Evolutionary conservation across 257 asterid species (phyloP), one percentile per base, ranked within the genome.

Genomic region (Gentiana macrophylla): DNA sequence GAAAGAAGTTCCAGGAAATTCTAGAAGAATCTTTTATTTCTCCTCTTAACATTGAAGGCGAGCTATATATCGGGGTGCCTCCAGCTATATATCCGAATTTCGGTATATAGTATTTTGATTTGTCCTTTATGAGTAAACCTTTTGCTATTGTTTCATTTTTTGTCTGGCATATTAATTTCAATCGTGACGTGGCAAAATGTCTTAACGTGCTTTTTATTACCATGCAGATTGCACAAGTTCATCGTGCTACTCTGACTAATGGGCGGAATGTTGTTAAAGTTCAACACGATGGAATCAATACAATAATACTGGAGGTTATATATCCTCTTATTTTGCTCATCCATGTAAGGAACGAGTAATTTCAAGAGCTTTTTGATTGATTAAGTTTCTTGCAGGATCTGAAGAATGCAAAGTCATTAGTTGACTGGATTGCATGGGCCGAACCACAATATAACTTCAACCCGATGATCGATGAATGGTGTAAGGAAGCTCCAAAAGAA

Each of bases 391-490:
- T 63, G 49, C 84, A 90, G 96, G 98, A 90, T 72, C 77, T 90
- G 79, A 90, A 84, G 69, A 86, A 86, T 74, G 96, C 98, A 4
- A 90, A 90, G 79, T 77, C 94, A 46, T 73, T 90, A 63, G 89
- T 86, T 68, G 98, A 90, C 73, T 90, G 98, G 98, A 78, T 90
- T 67, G 98, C 98, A 52, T 90, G 98, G 98, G 98, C 96, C 37
- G 98, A 90, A 76, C 95, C 98, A 37, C 98, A 90, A 44, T 90
- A 86, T 70, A 59, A 90, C 73, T 90, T 90, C 74, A 87, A 86
- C 64, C 87, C 98, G 38, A 87, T 90, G 95, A 86, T 90, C 69
- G 96, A 90, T 62, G 98, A 90, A 70, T 90, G 98, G 98, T 90
- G 98, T 84, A 90, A 84, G 72, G 98, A 90, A 77, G 91, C 96